Percentiles rank a stretch among this genome's conserved stretches.
Evolutionary conservation across 2,329 filamentous ascomycete species (phyloP).

Genomic region (Clonostachys byssicola): DNA sequence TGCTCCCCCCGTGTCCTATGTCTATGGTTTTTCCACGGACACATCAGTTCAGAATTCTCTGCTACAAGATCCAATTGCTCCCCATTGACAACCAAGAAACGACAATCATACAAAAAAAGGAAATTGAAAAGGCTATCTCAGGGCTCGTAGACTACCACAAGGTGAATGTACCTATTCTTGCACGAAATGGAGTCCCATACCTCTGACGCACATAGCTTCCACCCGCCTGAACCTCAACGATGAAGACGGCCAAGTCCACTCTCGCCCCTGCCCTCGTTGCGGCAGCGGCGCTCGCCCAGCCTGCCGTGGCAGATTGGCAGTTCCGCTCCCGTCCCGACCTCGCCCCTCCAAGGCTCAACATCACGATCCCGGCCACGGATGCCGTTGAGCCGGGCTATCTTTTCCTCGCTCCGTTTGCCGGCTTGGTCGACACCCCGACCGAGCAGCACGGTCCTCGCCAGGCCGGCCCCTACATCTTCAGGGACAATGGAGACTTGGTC

Average conservation of each 20-base stretch:
- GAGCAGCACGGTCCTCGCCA: constrained; percentile 42
- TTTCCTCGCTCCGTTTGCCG: constrained; percentile 34
- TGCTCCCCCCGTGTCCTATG: not conserved
- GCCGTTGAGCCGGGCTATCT: constrained; percentile 35
- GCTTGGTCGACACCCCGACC: constrained; percentile 22
- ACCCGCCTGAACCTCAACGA: not conserved
- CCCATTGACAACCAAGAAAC: too few relatives aligned
- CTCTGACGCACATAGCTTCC: constrained; percentile 7
- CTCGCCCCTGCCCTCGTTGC: not conserved
- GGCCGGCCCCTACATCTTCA: constrained; percentile 50
- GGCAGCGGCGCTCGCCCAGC: not conserved
- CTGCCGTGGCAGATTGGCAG: constrained; percentile 9
- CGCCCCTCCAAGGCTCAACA: constrained; percentile 25
- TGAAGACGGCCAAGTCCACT: not conserved
- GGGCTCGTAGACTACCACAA: constrained; percentile 9
- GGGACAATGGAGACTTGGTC: constrained; percentile 47
- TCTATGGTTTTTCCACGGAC: too few relatives aligned
- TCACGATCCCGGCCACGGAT: constrained; percentile 33
- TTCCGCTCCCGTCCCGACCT: constrained; percentile 13
- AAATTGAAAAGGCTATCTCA: not conserved
- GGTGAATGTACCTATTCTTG: constrained; percentile 14
- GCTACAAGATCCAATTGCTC: too few relatives aligned
- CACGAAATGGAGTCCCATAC: constrained; percentile 8
- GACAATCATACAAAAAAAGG: too few relatives aligned
- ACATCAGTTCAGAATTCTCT: too few relatives aligned